These are phyloP conservation scores for Enterospora canceri DNA, from an alignment of 371 early-diverging fungal species.

Conservation along the genomic window DNA sequence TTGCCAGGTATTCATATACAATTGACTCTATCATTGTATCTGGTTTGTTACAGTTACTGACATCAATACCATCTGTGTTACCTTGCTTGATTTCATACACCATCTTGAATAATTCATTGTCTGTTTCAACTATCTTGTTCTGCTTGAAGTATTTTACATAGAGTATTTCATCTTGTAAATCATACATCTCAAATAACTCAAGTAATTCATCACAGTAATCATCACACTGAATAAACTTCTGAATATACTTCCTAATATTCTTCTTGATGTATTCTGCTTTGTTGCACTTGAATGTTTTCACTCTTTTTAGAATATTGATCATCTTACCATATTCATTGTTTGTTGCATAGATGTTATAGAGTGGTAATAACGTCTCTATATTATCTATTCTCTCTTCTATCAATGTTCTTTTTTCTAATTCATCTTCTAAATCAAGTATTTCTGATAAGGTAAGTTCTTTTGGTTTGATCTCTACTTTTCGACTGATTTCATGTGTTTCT, in stretches of 20 bases:
- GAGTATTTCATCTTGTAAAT: not conserved
- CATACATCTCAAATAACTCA: not conserved
- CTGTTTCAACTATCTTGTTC: not conserved
- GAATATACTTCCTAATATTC: not conserved
- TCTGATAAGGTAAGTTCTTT: not conserved
- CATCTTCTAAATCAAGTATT: not conserved
- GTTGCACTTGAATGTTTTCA: not conserved
- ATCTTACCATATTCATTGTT: not conserved
- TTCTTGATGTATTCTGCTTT: not conserved
- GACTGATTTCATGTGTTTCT: not conserved
- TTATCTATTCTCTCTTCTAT: not conserved
- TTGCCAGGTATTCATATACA: not conserved
- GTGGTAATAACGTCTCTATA: not conserved
- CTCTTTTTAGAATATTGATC: not conserved
- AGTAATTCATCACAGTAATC: not conserved
- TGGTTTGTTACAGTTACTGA: not conserved
- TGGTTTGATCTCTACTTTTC: not conserved
- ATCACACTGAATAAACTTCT: not conserved
- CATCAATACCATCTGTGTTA: not conserved
- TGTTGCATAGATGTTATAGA: not conserved
- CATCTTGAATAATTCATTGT: not conserved
- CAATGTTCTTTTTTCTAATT: not conserved
- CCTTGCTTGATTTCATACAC: not conserved
- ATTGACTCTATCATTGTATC: not conserved
- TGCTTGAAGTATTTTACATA: not conserved